Evolutionary conservation across 106 monocot species (phyloP).

Genomic region (Cymbidium sinense): DNA sequence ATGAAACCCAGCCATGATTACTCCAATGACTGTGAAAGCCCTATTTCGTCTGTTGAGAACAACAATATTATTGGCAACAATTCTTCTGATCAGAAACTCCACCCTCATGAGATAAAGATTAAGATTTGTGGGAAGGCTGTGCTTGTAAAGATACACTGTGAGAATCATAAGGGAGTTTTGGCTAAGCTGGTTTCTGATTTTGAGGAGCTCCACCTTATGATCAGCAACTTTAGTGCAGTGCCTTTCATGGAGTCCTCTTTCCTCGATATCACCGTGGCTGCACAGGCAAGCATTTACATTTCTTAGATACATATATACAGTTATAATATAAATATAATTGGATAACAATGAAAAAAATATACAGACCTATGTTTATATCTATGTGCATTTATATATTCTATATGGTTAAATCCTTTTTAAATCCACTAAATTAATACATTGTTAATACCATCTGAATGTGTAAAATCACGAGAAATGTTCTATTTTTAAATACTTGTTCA

Average conservation of each 20-base stretch:
- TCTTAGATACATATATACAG: no score
- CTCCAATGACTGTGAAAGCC: not conserved
- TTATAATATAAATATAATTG: no score
- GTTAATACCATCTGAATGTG: no score
- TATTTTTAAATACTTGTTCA: no score
- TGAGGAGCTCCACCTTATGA: slow-evolving; percentile 35
- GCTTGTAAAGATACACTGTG: slow-evolving; percentile 56
- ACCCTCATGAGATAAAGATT: slow-evolving; percentile 45
- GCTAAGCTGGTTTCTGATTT: slow-evolving; percentile 39
- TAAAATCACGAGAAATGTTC: no score
- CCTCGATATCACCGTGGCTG: slow-evolving; percentile 49
- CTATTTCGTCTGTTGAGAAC: not conserved
- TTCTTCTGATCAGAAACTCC: not conserved
- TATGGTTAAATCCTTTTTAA: no score
- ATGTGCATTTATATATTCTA: no score
- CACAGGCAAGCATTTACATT: slow-evolving; percentile 35
- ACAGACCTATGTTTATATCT: no score
- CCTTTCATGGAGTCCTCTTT: slow-evolving; percentile 27
- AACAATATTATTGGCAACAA: not conserved
- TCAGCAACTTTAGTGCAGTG: slow-evolving; percentile 42
- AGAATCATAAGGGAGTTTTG: slow-evolving; percentile 37
- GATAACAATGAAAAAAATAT: no score
- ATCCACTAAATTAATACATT: no score
- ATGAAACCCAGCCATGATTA: not conserved
- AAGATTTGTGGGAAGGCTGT: slow-evolving; percentile 33